These are phyloP conservation scores for Biscutella laevigata DNA, from an alignment of 441 rosid genomes.

Conservation along the genomic window DNA sequence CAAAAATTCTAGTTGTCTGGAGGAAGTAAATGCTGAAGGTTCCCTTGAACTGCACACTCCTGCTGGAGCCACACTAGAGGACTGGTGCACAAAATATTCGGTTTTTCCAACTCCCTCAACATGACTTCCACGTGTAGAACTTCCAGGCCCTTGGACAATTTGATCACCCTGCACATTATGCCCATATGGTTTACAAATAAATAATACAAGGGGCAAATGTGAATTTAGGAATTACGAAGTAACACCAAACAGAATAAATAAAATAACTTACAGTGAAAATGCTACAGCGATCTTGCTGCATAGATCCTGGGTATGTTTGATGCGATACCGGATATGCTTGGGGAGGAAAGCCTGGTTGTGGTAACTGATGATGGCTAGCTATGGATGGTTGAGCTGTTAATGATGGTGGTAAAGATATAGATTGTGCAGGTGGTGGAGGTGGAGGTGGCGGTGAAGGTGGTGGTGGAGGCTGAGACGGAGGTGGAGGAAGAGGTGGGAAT, in stretches of 20 bases:
- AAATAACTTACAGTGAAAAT: conserved; percentile 42
- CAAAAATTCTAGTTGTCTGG: conserved; percentile 67
- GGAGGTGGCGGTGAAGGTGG: conserved; percentile 28
- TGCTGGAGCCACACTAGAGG: conserved; percentile 51
- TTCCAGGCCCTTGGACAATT: conserved; percentile 49
- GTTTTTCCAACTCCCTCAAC: conserved; percentile 41
- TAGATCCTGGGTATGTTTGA: conserved; percentile 54
- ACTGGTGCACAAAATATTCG: conserved; percentile 52
- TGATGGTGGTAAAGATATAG: conserved; percentile 29
- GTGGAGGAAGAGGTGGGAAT: conserved; percentile 32
- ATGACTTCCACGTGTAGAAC: conserved; percentile 44
- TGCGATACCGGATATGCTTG: conserved; percentile 55
- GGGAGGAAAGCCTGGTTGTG: conserved; percentile 38
- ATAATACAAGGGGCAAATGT: background rate
- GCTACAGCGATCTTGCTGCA: conserved; percentile 46
- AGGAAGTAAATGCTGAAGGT: conserved; percentile 54
- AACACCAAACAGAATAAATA: conserved; percentile 13
- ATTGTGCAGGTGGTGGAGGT: conserved; percentile 25
- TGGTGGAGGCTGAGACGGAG: conserved; percentile 34
- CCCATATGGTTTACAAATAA: conserved; percentile 2
- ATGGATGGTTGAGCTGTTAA: conserved; percentile 38
- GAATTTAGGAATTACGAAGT: background rate
- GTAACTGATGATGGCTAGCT: conserved; percentile 41
- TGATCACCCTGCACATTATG: conserved; percentile 54
- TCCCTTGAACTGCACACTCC: conserved; percentile 48